Evolutionary conservation across 2,329 filamentous ascomycete genomes (phyloP).

Genomic region (Penicillium sp.): DNA sequence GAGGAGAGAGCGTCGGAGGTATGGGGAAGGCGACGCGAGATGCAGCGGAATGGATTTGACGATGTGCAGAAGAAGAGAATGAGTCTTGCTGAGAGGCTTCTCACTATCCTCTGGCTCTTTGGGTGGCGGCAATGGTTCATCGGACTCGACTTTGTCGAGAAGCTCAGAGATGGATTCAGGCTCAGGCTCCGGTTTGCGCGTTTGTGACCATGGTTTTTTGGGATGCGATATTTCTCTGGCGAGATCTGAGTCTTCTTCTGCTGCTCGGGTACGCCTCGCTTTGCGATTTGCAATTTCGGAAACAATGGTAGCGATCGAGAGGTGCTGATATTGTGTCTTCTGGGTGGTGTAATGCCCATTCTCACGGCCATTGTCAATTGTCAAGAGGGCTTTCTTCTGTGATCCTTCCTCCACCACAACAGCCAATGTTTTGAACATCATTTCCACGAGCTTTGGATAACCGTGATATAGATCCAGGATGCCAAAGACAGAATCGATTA

Average conservation of each 20-base stretch:
- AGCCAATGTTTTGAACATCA: constrained; percentile 73
- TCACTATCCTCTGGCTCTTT: constrained; percentile 50
- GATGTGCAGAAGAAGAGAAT: constrained; percentile 74
- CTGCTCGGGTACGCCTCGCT: constrained; percentile 24
- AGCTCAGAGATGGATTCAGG: constrained; percentile 32
- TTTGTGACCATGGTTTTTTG: constrained; percentile 31
- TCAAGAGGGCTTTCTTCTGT: constrained; percentile 48
- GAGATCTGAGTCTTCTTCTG: constrained; percentile 21
- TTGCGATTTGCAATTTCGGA: constrained; percentile 32
- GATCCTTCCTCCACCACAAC: constrained; percentile 79
- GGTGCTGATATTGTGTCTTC: constrained; percentile 28
- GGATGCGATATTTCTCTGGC: constrained; percentile 27
- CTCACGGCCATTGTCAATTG: constrained; percentile 35
- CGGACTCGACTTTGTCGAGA: constrained; percentile 31
- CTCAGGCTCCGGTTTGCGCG: constrained; percentile 23
- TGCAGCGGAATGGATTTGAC: constrained; percentile 82
- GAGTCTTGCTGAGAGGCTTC: constrained; percentile 67
- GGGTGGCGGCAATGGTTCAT: constrained; percentile 32
- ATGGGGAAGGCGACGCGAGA: constrained; percentile 74
- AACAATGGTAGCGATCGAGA: constrained; percentile 32
- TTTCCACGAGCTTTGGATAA: constrained; percentile 78
- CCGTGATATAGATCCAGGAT: constrained; percentile 94
- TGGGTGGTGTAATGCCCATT: constrained; percentile 22
- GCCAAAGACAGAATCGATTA: constrained; percentile 83
- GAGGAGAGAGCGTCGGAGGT: constrained; percentile 71